A percentile compares a stretch with the other conserved stretches of the same genome.
Conservation (phyloP, 2,329 filamentous ascomycete genomes). For the Nectriaceae sp. region DNA sequence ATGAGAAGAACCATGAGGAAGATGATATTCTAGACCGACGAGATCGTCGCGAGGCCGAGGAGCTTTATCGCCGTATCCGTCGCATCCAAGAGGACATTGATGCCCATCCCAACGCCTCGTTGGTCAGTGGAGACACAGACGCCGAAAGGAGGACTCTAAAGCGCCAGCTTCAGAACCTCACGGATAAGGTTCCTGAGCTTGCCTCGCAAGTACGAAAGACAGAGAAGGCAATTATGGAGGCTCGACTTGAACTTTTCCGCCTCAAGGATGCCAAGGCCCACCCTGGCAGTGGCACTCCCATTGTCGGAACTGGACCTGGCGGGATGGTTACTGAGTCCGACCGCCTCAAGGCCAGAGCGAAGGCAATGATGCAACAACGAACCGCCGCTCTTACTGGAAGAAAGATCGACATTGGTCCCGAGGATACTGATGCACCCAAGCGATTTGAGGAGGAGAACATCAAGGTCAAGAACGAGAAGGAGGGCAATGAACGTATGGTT, state of each 20-base stretch:
- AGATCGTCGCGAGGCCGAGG: slow-evolving; percentile 89
- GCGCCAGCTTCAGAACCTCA: slow-evolving; percentile 84
- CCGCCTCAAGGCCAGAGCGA: slow-evolving; percentile 89
- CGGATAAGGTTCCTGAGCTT: slow-evolving; percentile 87
- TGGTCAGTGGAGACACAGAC: slow-evolving; percentile 75
- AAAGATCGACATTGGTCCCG: slow-evolving; percentile 67
- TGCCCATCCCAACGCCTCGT: slow-evolving; percentile 74
- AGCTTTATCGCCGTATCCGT: slow-evolving; percentile 88
- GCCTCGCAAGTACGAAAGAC: slow-evolving; percentile 90
- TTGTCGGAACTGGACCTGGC: slow-evolving; percentile 91
- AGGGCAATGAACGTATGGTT: slow-evolving; percentile 96
- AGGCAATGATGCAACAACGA: slow-evolving; percentile 98
- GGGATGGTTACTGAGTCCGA: slow-evolving; percentile 91
- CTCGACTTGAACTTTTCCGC: slow-evolving; percentile 88
- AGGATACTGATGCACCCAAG: slow-evolving; percentile 78
- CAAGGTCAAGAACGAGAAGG: slow-evolving; percentile 79
- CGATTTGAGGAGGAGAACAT: slow-evolving; percentile 87
- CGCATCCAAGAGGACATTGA: slow-evolving; percentile 95
- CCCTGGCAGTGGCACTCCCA: slow-evolving; percentile 75
- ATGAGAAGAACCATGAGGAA: slow-evolving; percentile 86
- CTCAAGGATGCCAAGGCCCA: slow-evolving; percentile 91
- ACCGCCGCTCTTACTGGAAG: slow-evolving; percentile 89
- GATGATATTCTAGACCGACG: slow-evolving; percentile 89
- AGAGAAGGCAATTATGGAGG: slow-evolving; percentile 90
- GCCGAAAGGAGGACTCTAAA: slow-evolving; percentile 85